These are phyloP conservation scores for Penicillium ochrochloron DNA, from an alignment of 495 filamentous ascomycete species.

Conservation along the genomic window DNA sequence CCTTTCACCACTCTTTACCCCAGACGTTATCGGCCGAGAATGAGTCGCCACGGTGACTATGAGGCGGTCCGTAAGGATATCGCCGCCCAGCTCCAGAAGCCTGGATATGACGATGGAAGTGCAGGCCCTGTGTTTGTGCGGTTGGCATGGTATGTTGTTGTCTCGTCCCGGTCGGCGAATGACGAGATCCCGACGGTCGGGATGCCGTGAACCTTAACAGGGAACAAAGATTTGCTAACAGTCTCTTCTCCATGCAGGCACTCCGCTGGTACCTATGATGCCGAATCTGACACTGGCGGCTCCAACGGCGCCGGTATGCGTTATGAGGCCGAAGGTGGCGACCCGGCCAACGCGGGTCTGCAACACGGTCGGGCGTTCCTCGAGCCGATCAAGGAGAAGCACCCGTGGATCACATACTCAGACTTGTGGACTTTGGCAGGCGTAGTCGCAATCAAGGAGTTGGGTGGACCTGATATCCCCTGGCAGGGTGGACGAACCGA, in stretches of 20 bases:
- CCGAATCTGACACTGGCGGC: slow-evolving; percentile 61
- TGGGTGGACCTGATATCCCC: slow-evolving; percentile 59
- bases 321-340: slow-evolving; percentile 65
- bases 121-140: slow-evolving; percentile 65
- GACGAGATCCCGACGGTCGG: slow-evolving; percentile 15
- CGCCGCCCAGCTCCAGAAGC: slow-evolving; percentile 57
- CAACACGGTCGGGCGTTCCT: slow-evolving; percentile 67
- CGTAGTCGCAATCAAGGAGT: slow-evolving; percentile 59
- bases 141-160: slow-evolving; percentile 58
- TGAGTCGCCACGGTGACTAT: slow-evolving; percentile 52
- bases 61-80: slow-evolving; percentile 60
- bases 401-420: slow-evolving; percentile 67
- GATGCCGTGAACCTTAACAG: neutral
- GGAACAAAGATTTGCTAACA: slow-evolving; percentile 6
- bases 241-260: slow-evolving; percentile 44
- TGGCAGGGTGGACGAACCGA: slow-evolving; percentile 64
- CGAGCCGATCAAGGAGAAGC: slow-evolving; percentile 58
- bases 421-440: slow-evolving; percentile 67
- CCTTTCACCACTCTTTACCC: slow-evolving; percentile 20
- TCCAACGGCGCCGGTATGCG: slow-evolving; percentile 69
- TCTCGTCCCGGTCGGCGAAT: slow-evolving; percentile 12
- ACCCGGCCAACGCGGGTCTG: slow-evolving; percentile 66
- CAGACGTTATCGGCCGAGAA: slow-evolving; percentile 42
- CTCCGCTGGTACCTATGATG: slow-evolving; percentile 64
- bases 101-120: slow-evolving; percentile 65